Evolutionary conservation across 345 rosid genomes (phyloP).

Genomic region (Citrus sp.): DNA sequence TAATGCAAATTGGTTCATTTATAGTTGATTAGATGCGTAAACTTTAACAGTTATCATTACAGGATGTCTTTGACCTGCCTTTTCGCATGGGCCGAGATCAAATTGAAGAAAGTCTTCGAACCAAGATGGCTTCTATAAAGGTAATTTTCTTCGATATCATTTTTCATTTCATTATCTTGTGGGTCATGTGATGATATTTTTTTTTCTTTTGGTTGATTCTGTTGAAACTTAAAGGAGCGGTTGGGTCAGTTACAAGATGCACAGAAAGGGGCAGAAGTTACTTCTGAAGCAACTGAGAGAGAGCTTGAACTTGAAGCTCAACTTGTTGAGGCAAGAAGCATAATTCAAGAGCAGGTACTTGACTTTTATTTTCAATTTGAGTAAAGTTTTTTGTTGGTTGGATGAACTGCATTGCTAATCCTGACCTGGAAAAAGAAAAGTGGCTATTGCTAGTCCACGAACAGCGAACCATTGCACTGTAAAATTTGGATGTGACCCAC

Average conservation of each 20-base stretch:
- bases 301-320: constrained; percentile 99
- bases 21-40: neutral
- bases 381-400: neutral
- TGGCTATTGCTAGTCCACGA: neutral
- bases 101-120: constrained; percentile 92
- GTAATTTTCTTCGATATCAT: constrained; percentile 27
- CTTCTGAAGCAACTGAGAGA: constrained; percentile 92
- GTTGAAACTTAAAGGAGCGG: constrained; percentile 43
- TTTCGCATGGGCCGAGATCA: constrained; percentile 92
- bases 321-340: constrained; percentile 97
- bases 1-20: constrained; percentile 4
- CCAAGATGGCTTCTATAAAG: constrained; percentile 92
- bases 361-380: neutral
- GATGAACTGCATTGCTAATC: neutral
- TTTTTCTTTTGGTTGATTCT: neutral
- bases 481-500: neutral
- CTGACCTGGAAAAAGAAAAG: neutral
- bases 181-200: constrained; percentile 1
- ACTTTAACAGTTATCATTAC: constrained; percentile 13
- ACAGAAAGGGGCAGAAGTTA: constrained; percentile 82
- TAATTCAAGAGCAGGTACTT: constrained; percentile 93
- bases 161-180: neutral
- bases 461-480: neutral
- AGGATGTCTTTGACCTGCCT: constrained; percentile 96
- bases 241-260: constrained; percentile 93